A percentile compares a stretch with the other conserved stretches of the same genome.
These are phyloP conservation scores for Emiliania huxleyi DNA, from an alignment of 78 protist species.

Conservation along the genomic window DNA sequence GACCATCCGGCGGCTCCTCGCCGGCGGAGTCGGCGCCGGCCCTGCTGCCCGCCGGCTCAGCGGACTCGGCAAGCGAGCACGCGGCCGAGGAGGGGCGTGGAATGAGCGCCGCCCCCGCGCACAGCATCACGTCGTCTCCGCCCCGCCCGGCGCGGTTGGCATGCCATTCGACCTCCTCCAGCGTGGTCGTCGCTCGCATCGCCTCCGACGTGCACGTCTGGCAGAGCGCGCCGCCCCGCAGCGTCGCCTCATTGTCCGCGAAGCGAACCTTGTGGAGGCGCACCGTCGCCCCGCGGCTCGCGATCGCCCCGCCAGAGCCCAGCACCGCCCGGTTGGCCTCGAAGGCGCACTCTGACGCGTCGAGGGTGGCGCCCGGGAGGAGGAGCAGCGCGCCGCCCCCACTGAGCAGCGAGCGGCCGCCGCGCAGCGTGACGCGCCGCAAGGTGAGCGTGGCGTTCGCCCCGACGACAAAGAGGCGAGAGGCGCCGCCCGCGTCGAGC, in stretches of 20 bases:
- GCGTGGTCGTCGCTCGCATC: neutral
- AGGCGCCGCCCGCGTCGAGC: neutral
- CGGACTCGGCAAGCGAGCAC: neutral
- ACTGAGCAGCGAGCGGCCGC: neutral
- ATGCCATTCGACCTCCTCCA: too few relatives aligned
- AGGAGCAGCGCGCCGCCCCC: neutral
- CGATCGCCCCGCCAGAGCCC: constrained; percentile 1
- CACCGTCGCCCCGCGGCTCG: neutral
- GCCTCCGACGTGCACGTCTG: neutral
- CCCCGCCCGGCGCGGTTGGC: too few relatives aligned
- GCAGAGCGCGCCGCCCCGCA: constrained; percentile 3
- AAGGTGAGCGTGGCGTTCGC: neutral
- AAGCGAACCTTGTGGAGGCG: neutral
- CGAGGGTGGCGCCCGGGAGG: neutral
- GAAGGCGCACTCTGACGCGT: neutral
- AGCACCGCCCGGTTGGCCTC: neutral
- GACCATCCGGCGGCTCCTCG: too few relatives aligned
- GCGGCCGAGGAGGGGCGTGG: too few relatives aligned
- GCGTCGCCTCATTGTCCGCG: neutral
- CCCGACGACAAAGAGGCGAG: neutral
- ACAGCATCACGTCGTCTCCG: neutral
- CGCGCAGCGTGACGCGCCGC: neutral
- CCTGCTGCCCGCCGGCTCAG: neutral
- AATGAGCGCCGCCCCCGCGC: neutral
- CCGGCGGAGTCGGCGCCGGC: neutral